Evolutionary conservation across 2,329 filamentous ascomycete genomes (phyloP).

Genomic region (Metarhizium brunneum): DNA sequence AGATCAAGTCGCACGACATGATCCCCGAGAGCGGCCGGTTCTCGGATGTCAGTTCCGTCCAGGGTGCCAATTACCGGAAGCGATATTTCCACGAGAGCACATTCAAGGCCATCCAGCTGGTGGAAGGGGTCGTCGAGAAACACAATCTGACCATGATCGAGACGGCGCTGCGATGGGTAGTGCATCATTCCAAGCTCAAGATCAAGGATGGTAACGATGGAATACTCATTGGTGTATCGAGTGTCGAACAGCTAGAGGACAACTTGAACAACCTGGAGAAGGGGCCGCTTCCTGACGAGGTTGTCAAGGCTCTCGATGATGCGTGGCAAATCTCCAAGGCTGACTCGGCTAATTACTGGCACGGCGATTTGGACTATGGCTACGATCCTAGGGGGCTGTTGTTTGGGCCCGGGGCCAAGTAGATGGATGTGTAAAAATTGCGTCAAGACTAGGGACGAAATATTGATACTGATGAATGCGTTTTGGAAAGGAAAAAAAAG

Average conservation of each 20-base stretch:
- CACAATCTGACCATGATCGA: constrained; percentile 62
- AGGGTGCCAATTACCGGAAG: constrained; percentile 50
- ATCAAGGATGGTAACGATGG: constrained; percentile 46
- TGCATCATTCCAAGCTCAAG: constrained; percentile 57
- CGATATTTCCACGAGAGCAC: constrained; percentile 64
- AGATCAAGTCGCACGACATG: constrained; percentile 59
- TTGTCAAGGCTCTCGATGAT: constrained; percentile 65
- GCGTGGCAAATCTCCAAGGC: constrained; percentile 66
- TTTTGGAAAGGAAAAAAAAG: no score
- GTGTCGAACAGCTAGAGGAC: constrained; percentile 44
- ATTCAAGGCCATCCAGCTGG: constrained; percentile 53
- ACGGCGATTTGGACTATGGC: constrained; percentile 53
- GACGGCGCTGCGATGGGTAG: constrained; percentile 62
- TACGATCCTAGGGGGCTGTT: constrained; percentile 55
- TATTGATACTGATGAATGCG: no score
- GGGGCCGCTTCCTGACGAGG: constrained; percentile 67
- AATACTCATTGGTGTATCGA: constrained; percentile 51
- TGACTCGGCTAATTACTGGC: constrained; percentile 44
- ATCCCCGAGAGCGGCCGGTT: constrained; percentile 61
- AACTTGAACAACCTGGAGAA: constrained; percentile 52
- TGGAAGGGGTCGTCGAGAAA: constrained; percentile 60
- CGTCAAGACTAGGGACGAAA: background rate
- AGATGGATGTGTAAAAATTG: background rate
- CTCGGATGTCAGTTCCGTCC: constrained; percentile 43
- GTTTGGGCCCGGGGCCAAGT: constrained; percentile 39